Percentiles rank a stretch among this genome's conserved stretches.
These are phyloP conservation scores for Polychytrium aggregatum DNA, from an alignment of 192 early-diverging fungal genomes.

Conservation along the genomic window DNA sequence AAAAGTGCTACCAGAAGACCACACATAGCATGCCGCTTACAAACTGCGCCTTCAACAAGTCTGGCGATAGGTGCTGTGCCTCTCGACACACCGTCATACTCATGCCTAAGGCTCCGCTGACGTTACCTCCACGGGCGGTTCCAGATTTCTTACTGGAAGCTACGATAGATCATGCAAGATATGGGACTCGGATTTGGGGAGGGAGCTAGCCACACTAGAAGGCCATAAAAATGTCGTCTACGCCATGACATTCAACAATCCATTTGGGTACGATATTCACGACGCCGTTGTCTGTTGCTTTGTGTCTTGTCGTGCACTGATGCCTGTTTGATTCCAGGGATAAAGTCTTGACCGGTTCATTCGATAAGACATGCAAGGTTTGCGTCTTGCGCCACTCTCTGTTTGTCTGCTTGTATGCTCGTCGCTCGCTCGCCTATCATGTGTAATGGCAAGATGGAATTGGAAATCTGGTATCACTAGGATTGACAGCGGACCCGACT, in stretches of 20 bases:
- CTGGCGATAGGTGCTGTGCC: slow-evolving; percentile 20
- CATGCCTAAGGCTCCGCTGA: slow-evolving; percentile 2
- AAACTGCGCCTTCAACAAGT: slow-evolving; percentile 39
- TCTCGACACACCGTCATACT: slow-evolving; percentile 1
- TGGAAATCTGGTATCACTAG: too few species aligned
- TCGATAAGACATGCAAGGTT: slow-evolving; percentile 40
- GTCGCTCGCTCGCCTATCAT: too few species aligned
- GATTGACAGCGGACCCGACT: too few species aligned
- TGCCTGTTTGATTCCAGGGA: slow-evolving; percentile 12
- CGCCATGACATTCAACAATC: slow-evolving; percentile 34
- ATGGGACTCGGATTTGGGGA: slow-evolving; percentile 26
- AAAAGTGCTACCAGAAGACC: too few species aligned
- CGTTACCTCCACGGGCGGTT: neutral
- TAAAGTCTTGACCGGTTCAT: slow-evolving; percentile 38
- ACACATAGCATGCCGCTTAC: slow-evolving; percentile 40
- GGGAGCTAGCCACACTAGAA: slow-evolving; percentile 22
- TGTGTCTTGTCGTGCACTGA: too few species aligned
- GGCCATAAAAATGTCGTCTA: slow-evolving; percentile 46
- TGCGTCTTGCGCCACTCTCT: too few species aligned
- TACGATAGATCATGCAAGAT: slow-evolving; percentile 40
- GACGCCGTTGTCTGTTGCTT: too few species aligned
- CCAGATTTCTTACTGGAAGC: slow-evolving; percentile 29
- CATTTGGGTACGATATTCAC: slow-evolving; percentile 33
- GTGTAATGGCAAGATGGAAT: too few species aligned
- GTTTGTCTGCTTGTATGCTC: too few species aligned